Evolutionary conservation across 345 rosid species (phyloP), one percentile per base, ranked within the genome.

Genomic region (Alliaria petiolata): DNA sequence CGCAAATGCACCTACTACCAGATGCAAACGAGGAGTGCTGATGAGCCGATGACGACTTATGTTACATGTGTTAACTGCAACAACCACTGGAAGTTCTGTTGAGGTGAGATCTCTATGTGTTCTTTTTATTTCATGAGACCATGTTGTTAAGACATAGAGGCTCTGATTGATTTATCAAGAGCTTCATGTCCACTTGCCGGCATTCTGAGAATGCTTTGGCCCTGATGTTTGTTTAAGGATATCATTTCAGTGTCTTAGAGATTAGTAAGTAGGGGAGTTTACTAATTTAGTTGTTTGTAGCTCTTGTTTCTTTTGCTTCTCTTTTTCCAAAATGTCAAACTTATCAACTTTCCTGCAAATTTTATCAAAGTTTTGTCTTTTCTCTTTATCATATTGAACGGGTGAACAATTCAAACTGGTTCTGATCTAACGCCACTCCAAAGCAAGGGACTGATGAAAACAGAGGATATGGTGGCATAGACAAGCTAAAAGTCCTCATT

Each of bases 21-120:
- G 79, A 84, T 95, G 99, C 99, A 95, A 79, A 90, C 99, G 2
- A 89, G 98, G 87, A 95, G 98, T 84, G 98, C 99, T 3, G 99
- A 95, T 80, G 99, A 95, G 81, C 99, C 99, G 28, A 95, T 95
- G 98, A 92, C 99, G 10, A 95, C 99, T 30, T 95, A 86, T 45
- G 99, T 95, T 16, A 95, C 98, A 1, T 92, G 98, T 70, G 92
- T 84, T 26, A 85, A 83, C 87, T 95, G 99, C 83, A 80, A 82
- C 81, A 83, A 92, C 49, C 98, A 56, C 57, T 92, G 98, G 97
- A 95, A 95, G 73, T 95, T 95, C 86, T 95, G 99, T 80, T 89
- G 66, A 70, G 54, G 62, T 12, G 72, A 28, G 50, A 74, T 65
- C 49, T 22, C 16, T 43, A 22, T 26, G 39, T 30, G 58, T 54